Percentiles rank a stretch among this genome's conserved stretches.
Conservation (phyloP, 108 stramenopile genomes). For the Nitzschia sp. region DNA sequence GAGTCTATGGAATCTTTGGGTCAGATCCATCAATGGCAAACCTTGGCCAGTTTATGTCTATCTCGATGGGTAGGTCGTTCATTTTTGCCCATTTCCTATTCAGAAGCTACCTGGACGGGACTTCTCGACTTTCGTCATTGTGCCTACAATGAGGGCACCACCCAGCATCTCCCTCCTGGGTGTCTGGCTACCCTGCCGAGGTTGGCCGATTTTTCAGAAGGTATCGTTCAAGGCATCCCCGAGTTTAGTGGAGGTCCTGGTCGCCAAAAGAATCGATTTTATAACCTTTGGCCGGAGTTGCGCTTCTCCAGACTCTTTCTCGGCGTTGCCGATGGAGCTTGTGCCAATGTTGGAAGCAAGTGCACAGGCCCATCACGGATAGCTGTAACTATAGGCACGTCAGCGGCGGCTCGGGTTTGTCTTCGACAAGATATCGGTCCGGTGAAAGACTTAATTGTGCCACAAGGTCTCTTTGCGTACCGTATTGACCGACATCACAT, state of each 20-base stretch:
- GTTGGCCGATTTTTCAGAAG: constrained; percentile 50
- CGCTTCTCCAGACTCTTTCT: constrained; percentile 45
- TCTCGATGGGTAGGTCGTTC: constrained; percentile 58
- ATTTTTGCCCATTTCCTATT: constrained; percentile 68
- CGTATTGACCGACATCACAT: constrained; percentile 60
- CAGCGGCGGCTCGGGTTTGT: constrained; percentile 75
- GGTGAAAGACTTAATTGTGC: constrained; percentile 24
- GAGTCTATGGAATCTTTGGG: constrained; percentile 10
- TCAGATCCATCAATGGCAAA: constrained; percentile 50
- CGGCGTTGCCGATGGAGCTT: constrained; percentile 84
- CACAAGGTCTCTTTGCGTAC: constrained; percentile 77
- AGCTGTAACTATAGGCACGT: constrained; percentile 83
- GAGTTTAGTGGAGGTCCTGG: not conserved
- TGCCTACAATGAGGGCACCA: constrained; percentile 46
- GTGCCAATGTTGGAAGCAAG: constrained; percentile 84
- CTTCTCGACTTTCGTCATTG: constrained; percentile 69
- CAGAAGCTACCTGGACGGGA: constrained; percentile 88
- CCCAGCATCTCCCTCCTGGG: constrained; percentile 43
- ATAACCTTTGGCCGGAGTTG: constrained; percentile 67
- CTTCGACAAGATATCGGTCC: constrained; percentile 37
- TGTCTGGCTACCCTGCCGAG: constrained; percentile 46
- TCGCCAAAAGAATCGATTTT: constrained; percentile 35
- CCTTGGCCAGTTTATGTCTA: constrained; percentile 62
- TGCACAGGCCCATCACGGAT: constrained; percentile 57
- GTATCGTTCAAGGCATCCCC: constrained; percentile 9